Evolutionary conservation across 306 rosid species (phyloP).

Genomic region (Rosa multiflora): DNA sequence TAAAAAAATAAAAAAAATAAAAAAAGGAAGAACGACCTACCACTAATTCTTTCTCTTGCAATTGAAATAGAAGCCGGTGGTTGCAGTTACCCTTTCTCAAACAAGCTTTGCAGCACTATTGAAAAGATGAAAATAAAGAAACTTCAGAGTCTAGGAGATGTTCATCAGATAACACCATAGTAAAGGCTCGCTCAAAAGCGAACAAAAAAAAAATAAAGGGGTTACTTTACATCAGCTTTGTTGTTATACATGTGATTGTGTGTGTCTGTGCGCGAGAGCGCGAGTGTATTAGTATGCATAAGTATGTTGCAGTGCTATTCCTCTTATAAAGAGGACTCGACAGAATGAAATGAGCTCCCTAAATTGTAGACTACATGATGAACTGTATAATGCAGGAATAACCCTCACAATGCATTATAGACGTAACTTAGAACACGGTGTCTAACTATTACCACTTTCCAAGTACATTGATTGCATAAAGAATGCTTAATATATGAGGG

Average conservation of each 20-base stretch:
- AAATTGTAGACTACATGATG: not conserved
- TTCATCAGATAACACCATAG: not conserved
- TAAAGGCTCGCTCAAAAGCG: not conserved
- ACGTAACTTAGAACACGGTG: not conserved
- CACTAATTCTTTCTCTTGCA: slow-evolving; percentile 76
- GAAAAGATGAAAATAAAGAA: slow-evolving; percentile 19
- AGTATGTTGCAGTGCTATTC: not conserved
- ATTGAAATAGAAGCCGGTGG: slow-evolving; percentile 44
- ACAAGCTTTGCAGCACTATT: slow-evolving; percentile 53
- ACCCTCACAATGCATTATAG: not conserved
- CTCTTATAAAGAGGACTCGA: not conserved
- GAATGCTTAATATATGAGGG: not conserved
- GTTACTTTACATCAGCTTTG: not conserved
- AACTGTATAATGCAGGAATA: not conserved
- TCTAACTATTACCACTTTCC: not conserved
- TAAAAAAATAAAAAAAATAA: not conserved
- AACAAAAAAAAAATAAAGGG: no score
- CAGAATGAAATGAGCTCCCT: not conserved
- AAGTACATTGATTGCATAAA: not conserved
- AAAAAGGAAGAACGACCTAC: slow-evolving; percentile 28
- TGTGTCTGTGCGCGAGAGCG: not conserved
- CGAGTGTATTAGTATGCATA: no score
- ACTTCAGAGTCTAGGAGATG: slow-evolving; percentile 27
- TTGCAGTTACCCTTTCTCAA: slow-evolving; percentile 60
- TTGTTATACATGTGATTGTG: not conserved